Base-by-base conservation (phyloP, 768 basidiomycete genomes). In the Amylocystis lapponica region DNA sequence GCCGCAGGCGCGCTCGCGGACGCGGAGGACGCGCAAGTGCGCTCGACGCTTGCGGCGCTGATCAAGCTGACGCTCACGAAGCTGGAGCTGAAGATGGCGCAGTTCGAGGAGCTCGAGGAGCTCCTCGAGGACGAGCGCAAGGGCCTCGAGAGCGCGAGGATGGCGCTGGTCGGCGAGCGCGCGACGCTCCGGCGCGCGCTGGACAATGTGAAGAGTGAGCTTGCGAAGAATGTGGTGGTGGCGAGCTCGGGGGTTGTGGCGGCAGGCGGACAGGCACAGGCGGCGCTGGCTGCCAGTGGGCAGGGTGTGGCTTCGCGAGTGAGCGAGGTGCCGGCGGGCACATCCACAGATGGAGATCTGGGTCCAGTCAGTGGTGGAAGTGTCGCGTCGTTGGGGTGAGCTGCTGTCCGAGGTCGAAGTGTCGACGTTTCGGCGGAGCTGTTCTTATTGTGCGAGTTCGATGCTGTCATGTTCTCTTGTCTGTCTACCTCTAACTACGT, bases 71-170 rank as follows among this genome's bases (percentile, higher is more conserved):
- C 75, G 46, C 72, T 77, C 54, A 89, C 75, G 36, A 98, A 98
- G 64, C 79, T 98, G 27, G 94, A 97, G 58, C 70, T 95, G 41
- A 98, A 99, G 73, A 88, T 93, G 81, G 66, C 78, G 2, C 89
- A 94, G 61, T 97, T 98, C 56, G 96, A 97, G 60, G 84, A 90
- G 62, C 70, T 99, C 45, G 96, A 99, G 60, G 85, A 87, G 36
- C 68, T 92, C 8, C 69, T 99, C 39, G 96, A 98, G 60, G 84
- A 90, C 40, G 96, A 99, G 64, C 76, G 92, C 43, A 76, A 85
- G 48, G 71, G 78, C 27, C 65, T 99, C 33, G 96, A 99, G 70
- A 79, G 81, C 36, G 81, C 86, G 17, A 76, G 88, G 42, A 72
- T 89, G 66, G 75, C 80, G 29, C 67, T 98, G 31, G 79, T 89